Evolutionary conservation across 768 basidiomycete species (phyloP), one percentile per base, ranked within the genome.

Genomic region (Phanerodontia chrysosporium): DNA sequence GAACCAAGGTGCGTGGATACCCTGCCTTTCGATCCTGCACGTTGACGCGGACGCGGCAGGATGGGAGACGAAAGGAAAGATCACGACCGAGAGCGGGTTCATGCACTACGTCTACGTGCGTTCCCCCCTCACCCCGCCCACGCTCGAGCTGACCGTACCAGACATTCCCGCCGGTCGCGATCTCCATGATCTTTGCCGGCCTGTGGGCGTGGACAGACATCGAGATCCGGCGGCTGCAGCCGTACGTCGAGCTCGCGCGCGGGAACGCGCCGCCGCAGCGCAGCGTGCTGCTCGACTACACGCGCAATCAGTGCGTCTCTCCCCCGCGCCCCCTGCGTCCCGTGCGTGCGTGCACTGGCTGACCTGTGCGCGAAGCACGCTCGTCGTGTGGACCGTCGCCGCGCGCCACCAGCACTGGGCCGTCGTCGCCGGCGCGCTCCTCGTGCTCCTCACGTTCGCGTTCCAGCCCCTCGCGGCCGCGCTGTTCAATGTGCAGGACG

Each of bases 211-310:
- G 81, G 82, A 83, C 81, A 5, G 82, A 83, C 62, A 73, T 80
- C 25, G 82, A 82, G 59, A 79, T 85, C 51, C 81, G 83, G 63
- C 80, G 78, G 66, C 76, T 84, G 70, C 83, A 83, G 80, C 83
- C 83, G 7, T 84, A 83, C 64, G 77, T 84, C 24, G 82, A 83
- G 60, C 78, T 83, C 12, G 79, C 80, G 2, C 79, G 80, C 49
- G 83, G 83, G 1, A 76, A 83, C 58, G 77, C 82, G 1, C 79
- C 80, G 0, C 76, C 83, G 7, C 72, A 82, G 56, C 75, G 77
- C 8, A 81, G 80, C 68, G 68, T 83, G 14, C 68, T 84, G 13
- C 67, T 84, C 30, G 83, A 84, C 66, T 83, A 84, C 58, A 82
- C 81, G 0, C 75, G 80, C 22, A 71, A 72, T n/a, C 82, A 78